phyloP scores from a whole-genome alignment of 805 yeast species.

The Candida pseudoglaebosa region DNA sequence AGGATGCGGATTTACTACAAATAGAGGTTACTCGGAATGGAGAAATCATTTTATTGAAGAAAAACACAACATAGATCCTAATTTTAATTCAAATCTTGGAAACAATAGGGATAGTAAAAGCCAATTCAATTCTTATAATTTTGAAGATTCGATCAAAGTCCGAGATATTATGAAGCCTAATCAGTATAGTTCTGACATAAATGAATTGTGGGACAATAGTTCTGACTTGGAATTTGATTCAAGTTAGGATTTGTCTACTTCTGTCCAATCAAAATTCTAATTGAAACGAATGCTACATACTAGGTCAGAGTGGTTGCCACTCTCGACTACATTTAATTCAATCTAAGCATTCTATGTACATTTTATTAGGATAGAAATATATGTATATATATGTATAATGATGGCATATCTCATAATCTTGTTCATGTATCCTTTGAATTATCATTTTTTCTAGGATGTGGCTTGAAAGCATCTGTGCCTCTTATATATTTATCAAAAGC shows the following conservation, averaged over 20 bases:
- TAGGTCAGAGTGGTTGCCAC: not conserved
- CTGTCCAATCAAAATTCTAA: no score
- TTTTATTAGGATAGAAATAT: not conserved
- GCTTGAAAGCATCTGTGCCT: constrained; percentile 39
- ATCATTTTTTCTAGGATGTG: constrained; percentile 19
- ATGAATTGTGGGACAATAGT: not conserved
- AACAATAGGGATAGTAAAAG: no score
- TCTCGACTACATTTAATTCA: constrained; percentile 2
- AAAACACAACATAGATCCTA: constrained; percentile 10
- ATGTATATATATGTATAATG: constrained; percentile 3
- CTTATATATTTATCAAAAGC: constrained; percentile 87
- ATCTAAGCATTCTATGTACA: constrained; percentile 9
- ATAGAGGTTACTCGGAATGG: constrained; percentile 28
- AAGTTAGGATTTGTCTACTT: no score
- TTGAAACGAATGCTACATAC: no score
- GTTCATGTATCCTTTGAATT: constrained; percentile 4
- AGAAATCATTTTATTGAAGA: constrained; percentile 21
- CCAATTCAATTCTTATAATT: no score
- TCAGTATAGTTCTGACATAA: not conserved
- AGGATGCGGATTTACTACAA: constrained; percentile 39
- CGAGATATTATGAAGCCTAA: not conserved
- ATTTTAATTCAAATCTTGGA: no score
- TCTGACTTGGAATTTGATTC: not conserved
- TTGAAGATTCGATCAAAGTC: not conserved
- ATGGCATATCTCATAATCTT: not conserved